Conservation (phyloP, 73 alveolate genomes). For the Halteria grandinella region DNA sequence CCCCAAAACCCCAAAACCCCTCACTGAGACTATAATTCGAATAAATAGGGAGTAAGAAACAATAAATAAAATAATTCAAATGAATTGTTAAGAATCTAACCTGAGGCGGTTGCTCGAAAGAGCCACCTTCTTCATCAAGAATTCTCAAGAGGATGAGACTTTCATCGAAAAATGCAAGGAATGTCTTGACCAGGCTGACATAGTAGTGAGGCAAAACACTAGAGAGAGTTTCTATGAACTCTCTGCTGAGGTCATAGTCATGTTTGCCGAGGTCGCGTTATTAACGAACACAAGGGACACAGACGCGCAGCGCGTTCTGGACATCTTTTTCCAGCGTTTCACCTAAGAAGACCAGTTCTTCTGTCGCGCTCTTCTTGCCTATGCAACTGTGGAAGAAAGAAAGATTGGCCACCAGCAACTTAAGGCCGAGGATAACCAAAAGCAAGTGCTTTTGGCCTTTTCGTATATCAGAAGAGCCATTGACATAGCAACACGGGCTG, state of each 20-base stretch:
- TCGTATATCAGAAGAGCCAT: slow-evolving; percentile 89
- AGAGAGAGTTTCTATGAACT: slow-evolving; percentile 57
- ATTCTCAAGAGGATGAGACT: slow-evolving; percentile 70
- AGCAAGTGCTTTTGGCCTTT: slow-evolving; percentile 84
- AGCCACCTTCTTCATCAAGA: slow-evolving; percentile 63
- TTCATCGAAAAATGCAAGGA: slow-evolving; percentile 55
- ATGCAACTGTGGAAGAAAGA: slow-evolving; percentile 88
- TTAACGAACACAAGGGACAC: slow-evolving; percentile 81
- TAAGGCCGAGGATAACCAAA: slow-evolving; percentile 94
- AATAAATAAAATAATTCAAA: too few species aligned
- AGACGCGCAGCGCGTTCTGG: slow-evolving; percentile 87
- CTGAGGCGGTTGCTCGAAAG: slow-evolving; percentile 58
- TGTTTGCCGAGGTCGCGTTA: slow-evolving; percentile 87
- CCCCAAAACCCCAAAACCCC: too few species aligned
- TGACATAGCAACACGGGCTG: slow-evolving; percentile 94
- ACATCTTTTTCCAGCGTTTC: slow-evolving; percentile 84
- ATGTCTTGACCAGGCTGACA: slow-evolving; percentile 69
- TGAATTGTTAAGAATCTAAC: slow-evolving; percentile 28
- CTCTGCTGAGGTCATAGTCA: slow-evolving; percentile 69
- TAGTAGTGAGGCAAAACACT: slow-evolving; percentile 52
- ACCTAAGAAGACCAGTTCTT: slow-evolving; percentile 91
- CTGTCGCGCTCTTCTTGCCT: slow-evolving; percentile 90
- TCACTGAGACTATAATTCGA: too few species aligned
- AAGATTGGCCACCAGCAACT: slow-evolving; percentile 76
- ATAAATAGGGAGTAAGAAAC: too few species aligned